A percentile compares a stretch with the other conserved stretches of the same genome.
phyloP scores from a whole-genome alignment of 192 early-diverging fungal species.

The Kappamyces sp. region DNA sequence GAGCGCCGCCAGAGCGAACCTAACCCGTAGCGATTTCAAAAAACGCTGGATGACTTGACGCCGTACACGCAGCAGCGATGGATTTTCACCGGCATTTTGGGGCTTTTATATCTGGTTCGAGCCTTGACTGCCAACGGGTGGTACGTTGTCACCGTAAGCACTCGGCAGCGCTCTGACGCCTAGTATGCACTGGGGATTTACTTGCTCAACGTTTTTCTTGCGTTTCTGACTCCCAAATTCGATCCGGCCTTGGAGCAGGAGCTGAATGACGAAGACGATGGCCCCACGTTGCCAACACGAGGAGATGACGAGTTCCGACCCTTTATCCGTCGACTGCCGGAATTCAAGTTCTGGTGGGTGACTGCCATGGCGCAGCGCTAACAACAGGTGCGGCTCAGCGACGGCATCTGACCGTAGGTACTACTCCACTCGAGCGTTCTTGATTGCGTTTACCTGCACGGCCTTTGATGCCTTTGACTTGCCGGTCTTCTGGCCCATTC shows the following conservation, averaged over 20 bases:
- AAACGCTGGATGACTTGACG: slow-evolving; percentile 74
- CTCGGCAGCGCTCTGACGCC: slow-evolving; percentile 6
- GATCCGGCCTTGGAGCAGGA: slow-evolving; percentile 75
- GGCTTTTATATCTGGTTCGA: slow-evolving; percentile 69
- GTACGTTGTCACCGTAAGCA: slow-evolving; percentile 81
- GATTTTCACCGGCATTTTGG: slow-evolving; percentile 52
- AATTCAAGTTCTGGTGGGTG: slow-evolving; percentile 96
- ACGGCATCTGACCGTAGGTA: slow-evolving; percentile 66
- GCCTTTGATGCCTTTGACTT: slow-evolving; percentile 84
- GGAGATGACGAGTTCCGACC: slow-evolving; percentile 94
- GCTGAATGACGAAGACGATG: slow-evolving; percentile 59
- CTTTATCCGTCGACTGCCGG: slow-evolving; percentile 92
- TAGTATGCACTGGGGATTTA: slow-evolving; percentile 91
- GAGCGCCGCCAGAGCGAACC: neutral
- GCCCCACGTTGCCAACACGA: slow-evolving; percentile 68
- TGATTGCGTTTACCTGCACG: slow-evolving; percentile 80
- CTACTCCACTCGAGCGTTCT: slow-evolving; percentile 71
- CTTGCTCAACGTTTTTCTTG: slow-evolving; percentile 88
- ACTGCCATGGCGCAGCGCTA: neutral
- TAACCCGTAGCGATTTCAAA: slow-evolving; percentile 61
- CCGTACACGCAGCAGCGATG: slow-evolving; percentile 73
- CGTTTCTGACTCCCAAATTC: slow-evolving; percentile 94
- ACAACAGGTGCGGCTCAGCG: no score
- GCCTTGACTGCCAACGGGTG: slow-evolving; percentile 81
- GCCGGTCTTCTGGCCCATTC: slow-evolving; percentile 99